phyloP scores from a whole-genome alignment of 1,284 basidiomycete genomes.

The Porphyrellus sp. region DNA sequence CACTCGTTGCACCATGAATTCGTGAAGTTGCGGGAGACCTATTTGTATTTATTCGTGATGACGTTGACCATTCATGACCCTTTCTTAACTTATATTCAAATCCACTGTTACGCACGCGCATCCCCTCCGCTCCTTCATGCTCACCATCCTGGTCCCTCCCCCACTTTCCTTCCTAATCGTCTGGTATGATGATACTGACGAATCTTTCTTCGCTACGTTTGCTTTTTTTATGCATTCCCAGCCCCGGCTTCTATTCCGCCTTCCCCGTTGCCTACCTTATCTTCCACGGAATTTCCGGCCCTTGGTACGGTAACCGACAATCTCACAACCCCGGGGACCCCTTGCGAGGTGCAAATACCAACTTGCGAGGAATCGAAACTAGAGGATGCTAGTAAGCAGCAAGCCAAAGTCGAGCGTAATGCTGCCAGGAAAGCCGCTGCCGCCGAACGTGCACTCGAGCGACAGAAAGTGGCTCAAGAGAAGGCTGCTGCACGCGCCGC shows the following conservation, averaged over 20 bases:
- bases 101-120: slow-evolving; percentile 2
- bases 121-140: slow-evolving; percentile 1
- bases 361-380: slow-evolving; percentile 34
- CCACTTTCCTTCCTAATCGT: slow-evolving; percentile 37
- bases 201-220: slow-evolving; percentile 39
- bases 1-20: slow-evolving; percentile 28
- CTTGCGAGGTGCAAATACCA: slow-evolving; percentile 30
- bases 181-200: slow-evolving; percentile 50
- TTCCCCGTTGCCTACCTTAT: slow-evolving; percentile 54
- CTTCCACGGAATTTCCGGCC: slow-evolving; percentile 71
- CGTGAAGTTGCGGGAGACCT: slow-evolving; percentile 28
- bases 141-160: slow-evolving; percentile 17
- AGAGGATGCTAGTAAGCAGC: slow-evolving; percentile 38
- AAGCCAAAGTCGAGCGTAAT: slow-evolving; percentile 54
- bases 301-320: slow-evolving; percentile 35
- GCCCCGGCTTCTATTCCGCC: slow-evolving; percentile 46
- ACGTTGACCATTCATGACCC: slow-evolving; percentile 19
- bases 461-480: slow-evolving; percentile 51
- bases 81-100: slow-evolving; percentile 7
- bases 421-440: slow-evolving; percentile 62
- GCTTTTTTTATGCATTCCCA: slow-evolving; percentile 28
- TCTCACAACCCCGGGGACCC: slow-evolving; percentile 18
- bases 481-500: slow-evolving; percentile 48
- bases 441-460: slow-evolving; percentile 56
- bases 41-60: slow-evolving; percentile 20